phyloP scores from a whole-genome alignment of 1,284 basidiomycete genomes.

The Trametes pubescens region DNA sequence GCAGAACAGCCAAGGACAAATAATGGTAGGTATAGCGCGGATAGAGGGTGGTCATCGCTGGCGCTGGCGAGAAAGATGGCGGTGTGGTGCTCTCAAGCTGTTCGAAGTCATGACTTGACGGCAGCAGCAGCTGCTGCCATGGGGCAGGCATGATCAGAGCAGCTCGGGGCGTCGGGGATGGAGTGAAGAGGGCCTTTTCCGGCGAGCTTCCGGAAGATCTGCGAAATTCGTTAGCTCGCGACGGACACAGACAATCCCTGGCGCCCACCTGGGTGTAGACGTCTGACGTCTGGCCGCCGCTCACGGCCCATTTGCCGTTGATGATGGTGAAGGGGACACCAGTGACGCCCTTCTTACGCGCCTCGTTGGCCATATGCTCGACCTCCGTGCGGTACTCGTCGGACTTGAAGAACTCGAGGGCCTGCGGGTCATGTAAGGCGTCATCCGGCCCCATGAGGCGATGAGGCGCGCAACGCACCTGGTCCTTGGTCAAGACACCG shows the following conservation, averaged over 20 bases:
- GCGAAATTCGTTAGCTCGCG: constrained; percentile 11
- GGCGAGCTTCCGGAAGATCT: constrained; percentile 50
- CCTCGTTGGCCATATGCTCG: constrained; percentile 70
- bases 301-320: constrained; percentile 81
- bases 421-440: constrained; percentile 37
- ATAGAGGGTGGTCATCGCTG: neutral
- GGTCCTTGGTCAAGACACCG: constrained; percentile 66
- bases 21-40: constrained; percentile 21
- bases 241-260: neutral
- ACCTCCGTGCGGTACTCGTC: constrained; percentile 76
- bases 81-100: neutral
- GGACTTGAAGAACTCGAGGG: constrained; percentile 66
- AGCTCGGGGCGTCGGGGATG: constrained; percentile 31
- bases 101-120: constrained; percentile 26
- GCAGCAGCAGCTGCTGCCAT: constrained; percentile 14
- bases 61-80: constrained; percentile 1
- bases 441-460: constrained; percentile 15
- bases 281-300: constrained; percentile 76
- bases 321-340: constrained; percentile 86
- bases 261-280: constrained; percentile 71
- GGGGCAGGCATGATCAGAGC: constrained; percentile 19
- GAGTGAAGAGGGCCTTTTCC: constrained; percentile 29
- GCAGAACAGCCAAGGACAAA: constrained; percentile 12
- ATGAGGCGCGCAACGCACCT: constrained; percentile 51
- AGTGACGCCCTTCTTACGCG: constrained; percentile 73